These are phyloP conservation scores for Elongisporangium anandrum DNA, from an alignment of 352 stramenopile genomes.

Conservation along the genomic window DNA sequence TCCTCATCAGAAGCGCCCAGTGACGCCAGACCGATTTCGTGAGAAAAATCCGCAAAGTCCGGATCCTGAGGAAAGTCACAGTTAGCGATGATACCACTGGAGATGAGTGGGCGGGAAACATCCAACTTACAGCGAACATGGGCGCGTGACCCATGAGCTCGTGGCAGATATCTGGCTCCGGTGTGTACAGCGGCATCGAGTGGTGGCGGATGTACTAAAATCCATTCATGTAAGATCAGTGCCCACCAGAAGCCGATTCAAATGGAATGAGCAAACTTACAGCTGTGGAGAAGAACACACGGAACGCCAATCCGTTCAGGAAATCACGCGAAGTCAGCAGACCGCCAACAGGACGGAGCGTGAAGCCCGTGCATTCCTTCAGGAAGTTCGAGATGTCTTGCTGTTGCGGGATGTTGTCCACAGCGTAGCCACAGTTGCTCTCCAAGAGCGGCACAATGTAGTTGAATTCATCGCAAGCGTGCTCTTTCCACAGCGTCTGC, in stretches of 20 bases:
- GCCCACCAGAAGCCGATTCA: too few species aligned
- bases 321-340: conserved; percentile 97
- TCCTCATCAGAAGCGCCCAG: conserved; percentile 95
- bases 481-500: conserved; percentile 90
- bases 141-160: conserved; percentile 95
- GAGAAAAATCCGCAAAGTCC: conserved; percentile 97
- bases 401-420: conserved; percentile 94
- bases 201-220: conserved; percentile 93
- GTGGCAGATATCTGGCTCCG: conserved; percentile 98
- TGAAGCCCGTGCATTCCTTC: conserved; percentile 89
- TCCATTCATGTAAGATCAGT: neutral
- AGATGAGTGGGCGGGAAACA: neutral
- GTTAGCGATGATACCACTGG: neutral
- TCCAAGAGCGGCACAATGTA: conserved; percentile 93
- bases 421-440: conserved; percentile 92
- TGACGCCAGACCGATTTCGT: conserved; percentile 95
- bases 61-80: conserved; percentile 58
- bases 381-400: conserved; percentile 95
- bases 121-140: conserved; percentile 89
- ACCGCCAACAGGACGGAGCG: conserved; percentile 92
- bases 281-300: conserved; percentile 97
- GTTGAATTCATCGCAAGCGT: conserved; percentile 97
- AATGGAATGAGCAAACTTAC: conserved; percentile 16
- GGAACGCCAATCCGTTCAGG: conserved; percentile 96
- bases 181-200: conserved; percentile 95